These are phyloP conservation scores for Fusarium xylarioides DNA, from an alignment of 2,329 filamentous ascomycete species.

Conservation along the genomic window DNA sequence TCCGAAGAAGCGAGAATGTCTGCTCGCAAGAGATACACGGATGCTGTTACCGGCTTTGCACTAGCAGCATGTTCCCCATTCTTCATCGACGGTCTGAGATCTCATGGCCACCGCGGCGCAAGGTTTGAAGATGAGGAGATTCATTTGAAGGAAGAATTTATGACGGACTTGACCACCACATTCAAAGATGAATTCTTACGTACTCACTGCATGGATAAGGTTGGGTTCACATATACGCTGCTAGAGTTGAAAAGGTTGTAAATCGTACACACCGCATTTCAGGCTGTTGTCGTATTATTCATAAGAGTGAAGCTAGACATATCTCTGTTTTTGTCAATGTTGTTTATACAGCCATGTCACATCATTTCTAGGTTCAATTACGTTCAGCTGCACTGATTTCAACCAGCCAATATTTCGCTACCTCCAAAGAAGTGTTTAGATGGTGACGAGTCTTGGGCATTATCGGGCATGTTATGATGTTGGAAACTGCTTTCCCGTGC, in stretches of 20 bases:
- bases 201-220: not conserved
- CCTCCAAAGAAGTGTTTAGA: accelerated
- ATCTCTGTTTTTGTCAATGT: not conserved
- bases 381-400: not conserved
- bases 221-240: not conserved
- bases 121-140: accelerated
- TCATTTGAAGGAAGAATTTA: not conserved
- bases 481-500: too few relatives aligned
- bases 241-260: not conserved
- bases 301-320: accelerated
- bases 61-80: not conserved
- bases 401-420: accelerated
- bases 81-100: not conserved
- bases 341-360: accelerated
- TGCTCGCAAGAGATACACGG: not conserved
- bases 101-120: accelerated
- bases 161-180: accelerated
- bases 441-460: not conserved
- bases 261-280: accelerated
- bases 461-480: not conserved
- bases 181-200: not conserved
- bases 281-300: accelerated
- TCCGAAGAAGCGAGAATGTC: accelerated
- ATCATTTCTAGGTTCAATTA: not conserved
- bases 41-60: not conserved